Percentiles rank a stretch among this genome's conserved stretches.
phyloP scores from a whole-genome alignment of 169 alveolate genomes.

The Perkinsus olseni region DNA sequence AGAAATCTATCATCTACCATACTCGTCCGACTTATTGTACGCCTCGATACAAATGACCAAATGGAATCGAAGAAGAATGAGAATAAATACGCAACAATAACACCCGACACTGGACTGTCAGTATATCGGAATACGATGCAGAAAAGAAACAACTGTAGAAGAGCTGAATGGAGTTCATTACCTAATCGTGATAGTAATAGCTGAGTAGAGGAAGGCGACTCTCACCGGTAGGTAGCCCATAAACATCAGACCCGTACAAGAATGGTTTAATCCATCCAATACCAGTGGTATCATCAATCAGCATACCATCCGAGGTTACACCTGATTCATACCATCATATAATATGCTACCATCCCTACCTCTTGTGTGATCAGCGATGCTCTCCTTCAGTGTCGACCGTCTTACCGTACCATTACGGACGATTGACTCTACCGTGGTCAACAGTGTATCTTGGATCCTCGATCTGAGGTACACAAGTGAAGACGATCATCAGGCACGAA shows the following conservation, averaged over 20 bases:
- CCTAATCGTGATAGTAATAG: neutral
- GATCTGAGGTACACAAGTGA: neutral
- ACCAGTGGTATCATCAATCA: neutral
- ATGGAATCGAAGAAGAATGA: neutral
- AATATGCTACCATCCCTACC: neutral
- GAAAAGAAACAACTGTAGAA: neutral
- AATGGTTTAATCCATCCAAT: neutral
- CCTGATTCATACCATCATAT: too few species aligned
- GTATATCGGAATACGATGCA: neutral
- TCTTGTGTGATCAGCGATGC: neutral
- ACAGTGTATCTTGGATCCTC: neutral
- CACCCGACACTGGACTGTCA: neutral
- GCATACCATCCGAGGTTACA: neutral
- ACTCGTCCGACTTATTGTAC: neutral
- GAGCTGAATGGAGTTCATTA: neutral
- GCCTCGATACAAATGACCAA: neutral
- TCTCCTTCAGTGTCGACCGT: neutral
- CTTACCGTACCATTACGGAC: neutral
- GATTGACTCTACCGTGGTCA: neutral
- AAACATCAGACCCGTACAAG: neutral
- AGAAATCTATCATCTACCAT: neutral
- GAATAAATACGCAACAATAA: neutral
- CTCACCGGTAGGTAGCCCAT: neutral
- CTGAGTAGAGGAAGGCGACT: neutral
- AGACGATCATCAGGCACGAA: neutral